phyloP scores from a whole-genome alignment of 371 early-diverging fungal genomes.

The Conidiobolus incongruus region DNA sequence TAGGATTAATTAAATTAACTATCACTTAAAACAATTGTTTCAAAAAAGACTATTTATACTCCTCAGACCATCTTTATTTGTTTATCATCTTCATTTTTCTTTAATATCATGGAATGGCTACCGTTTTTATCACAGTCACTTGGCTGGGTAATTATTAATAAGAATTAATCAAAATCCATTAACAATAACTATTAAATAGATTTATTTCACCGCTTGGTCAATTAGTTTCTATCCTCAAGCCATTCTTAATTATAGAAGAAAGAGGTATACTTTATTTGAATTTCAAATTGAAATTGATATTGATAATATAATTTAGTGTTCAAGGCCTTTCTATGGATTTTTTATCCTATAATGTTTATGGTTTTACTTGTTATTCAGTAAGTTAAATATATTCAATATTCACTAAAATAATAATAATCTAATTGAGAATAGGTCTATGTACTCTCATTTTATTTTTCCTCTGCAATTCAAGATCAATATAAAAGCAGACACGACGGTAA shows the following conservation, averaged over 20 bases:
- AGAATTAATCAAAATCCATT: not conserved
- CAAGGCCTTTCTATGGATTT: slow-evolving; percentile 81
- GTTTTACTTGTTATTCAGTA: slow-evolving; percentile 71
- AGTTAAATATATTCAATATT: no score
- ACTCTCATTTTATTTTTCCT: slow-evolving; percentile 37
- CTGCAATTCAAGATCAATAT: slow-evolving; percentile 50
- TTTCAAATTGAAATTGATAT: not conserved
- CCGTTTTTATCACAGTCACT: slow-evolving; percentile 1
- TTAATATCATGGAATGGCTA: no score
- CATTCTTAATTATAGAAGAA: slow-evolving; percentile 37
- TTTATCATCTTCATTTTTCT: no score
- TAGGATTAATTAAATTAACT: no score
- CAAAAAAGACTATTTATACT: no score
- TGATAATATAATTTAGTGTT: slow-evolving; percentile 22
- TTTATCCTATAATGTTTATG: slow-evolving; percentile 55
- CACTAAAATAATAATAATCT: no score
- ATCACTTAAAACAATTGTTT: no score
- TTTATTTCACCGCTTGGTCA: slow-evolving; percentile 54
- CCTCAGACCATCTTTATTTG: no score
- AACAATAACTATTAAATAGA: slow-evolving; percentile 16
- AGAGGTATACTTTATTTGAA: slow-evolving; percentile 13
- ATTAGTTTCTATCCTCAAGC: slow-evolving; percentile 50
- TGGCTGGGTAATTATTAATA: slow-evolving; percentile 3
- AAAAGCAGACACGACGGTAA: slow-evolving; percentile 34
- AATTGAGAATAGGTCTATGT: no score